Evolutionary conservation across 2,329 filamentous ascomycete genomes (phyloP).

Genomic region (Claviceps citrina): DNA sequence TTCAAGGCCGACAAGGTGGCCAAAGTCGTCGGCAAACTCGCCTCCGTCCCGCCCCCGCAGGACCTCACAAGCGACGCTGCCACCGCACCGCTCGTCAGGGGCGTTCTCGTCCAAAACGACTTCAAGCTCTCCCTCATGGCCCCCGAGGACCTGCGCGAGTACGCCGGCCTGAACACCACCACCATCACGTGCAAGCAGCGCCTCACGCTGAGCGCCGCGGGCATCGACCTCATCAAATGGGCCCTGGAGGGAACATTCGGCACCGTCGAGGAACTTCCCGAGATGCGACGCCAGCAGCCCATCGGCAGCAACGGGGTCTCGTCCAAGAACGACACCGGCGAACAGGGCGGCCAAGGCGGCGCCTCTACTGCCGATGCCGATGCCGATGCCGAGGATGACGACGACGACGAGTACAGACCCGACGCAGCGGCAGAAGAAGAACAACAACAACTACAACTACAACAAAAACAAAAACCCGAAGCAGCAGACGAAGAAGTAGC

Average conservation of each 20-base stretch:
- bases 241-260: slow-evolving; percentile 90
- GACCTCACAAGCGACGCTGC: slow-evolving; percentile 19
- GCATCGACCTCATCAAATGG: slow-evolving; percentile 85
- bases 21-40: slow-evolving; percentile 89
- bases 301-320: slow-evolving; percentile 14
- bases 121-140: slow-evolving; percentile 97
- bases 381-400: slow-evolving; percentile 23
- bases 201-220: slow-evolving; percentile 72
- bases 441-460: neutral
- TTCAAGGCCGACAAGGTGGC: slow-evolving; percentile 92
- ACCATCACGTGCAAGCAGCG: slow-evolving; percentile 87
- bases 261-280: slow-evolving; percentile 54
- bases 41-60: slow-evolving; percentile 57
- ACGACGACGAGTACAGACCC: slow-evolving; percentile 13
- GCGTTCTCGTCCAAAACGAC: slow-evolving; percentile 91
- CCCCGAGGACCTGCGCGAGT: slow-evolving; percentile 87
- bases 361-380: neutral
- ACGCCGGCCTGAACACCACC: slow-evolving; percentile 90
- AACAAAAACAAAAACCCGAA: slow-evolving; percentile 24
- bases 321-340: slow-evolving; percentile 20
- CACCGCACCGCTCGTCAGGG: slow-evolving; percentile 49
- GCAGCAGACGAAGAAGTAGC: slow-evolving; percentile 51
- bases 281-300: slow-evolving; percentile 25
- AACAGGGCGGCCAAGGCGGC: slow-evolving; percentile 15
- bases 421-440: slow-evolving; percentile 9